Evolutionary conservation across 2,329 filamentous ascomycete species (phyloP).

Genomic region (Aspergillus sp.): DNA sequence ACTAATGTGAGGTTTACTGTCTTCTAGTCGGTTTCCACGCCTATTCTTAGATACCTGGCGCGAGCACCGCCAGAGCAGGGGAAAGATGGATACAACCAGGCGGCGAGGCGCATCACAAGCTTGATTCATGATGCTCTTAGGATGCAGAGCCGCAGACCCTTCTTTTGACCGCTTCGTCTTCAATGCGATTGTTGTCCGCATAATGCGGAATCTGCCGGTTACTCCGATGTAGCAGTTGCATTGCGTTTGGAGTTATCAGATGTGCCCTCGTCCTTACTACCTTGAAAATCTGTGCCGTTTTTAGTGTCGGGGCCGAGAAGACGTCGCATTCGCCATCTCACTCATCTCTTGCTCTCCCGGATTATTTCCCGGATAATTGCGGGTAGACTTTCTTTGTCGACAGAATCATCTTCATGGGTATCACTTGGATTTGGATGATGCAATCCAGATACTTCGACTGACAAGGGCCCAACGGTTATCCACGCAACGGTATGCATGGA

Average conservation of each 20-base stretch:
- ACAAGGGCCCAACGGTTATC: not conserved
- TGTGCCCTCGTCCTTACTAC: not conserved
- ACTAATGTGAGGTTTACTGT: constrained; percentile 1
- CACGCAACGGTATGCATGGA: not conserved
- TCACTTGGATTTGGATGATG: not conserved
- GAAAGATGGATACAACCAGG: constrained; percentile 1
- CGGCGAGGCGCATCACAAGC: constrained; percentile 11
- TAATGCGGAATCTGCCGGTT: not conserved
- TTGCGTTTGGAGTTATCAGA: not conserved
- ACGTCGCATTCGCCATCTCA: not conserved
- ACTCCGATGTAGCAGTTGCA: not conserved
- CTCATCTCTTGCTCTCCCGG: not conserved
- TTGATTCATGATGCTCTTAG: not conserved
- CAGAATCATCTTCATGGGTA: not conserved
- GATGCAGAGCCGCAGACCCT: constrained; percentile 5
- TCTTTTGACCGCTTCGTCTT: not conserved
- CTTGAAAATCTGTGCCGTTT: not conserved
- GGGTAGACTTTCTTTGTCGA: not conserved
- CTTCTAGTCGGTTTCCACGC: constrained; percentile 16
- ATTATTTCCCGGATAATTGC: not conserved
- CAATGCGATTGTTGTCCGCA: not conserved
- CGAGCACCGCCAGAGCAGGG: not conserved
- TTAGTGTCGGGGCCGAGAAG: not conserved
- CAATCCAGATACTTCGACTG: not conserved
- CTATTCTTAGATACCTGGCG: constrained; percentile 22